A percentile compares a stretch with the other conserved stretches of the same genome.
Conservation (phyloP, 2,329 filamentous ascomycete genomes). For the Penicillium brevicompactum region DNA sequence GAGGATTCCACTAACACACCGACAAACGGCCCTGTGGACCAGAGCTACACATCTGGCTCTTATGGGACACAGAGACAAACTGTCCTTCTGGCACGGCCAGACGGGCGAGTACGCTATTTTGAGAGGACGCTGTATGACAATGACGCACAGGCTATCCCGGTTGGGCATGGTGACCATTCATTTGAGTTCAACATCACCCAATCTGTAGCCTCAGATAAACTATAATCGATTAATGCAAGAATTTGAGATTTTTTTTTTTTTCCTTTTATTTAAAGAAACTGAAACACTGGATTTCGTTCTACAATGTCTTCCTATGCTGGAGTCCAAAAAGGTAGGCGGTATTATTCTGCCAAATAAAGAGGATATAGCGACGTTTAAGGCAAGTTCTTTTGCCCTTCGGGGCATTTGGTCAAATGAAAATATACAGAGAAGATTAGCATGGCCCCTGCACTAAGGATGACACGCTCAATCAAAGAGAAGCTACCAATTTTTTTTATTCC, state of each 20-base stretch:
- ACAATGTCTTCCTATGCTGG: not conserved
- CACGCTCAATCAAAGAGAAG: constrained; percentile 82
- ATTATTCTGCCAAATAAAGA: not conserved
- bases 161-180: constrained; percentile 50
- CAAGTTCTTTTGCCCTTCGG: constrained; percentile 38
- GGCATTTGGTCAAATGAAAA: constrained; percentile 67
- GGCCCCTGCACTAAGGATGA: constrained; percentile 91
- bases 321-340: not conserved
- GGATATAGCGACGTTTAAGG: constrained; percentile 27
- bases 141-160: constrained; percentile 50
- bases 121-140: constrained; percentile 64
- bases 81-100: constrained; percentile 57
- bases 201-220: not conserved
- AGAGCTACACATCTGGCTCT: constrained; percentile 47
- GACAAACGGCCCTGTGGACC: constrained; percentile 27
- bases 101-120: constrained; percentile 62
- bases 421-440: constrained; percentile 81
- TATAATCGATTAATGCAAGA: not conserved
- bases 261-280: not conserved
- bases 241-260: no score
- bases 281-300: not conserved
- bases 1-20: constrained; percentile 22
- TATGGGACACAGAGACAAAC: constrained; percentile 70
- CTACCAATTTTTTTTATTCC: constrained; percentile 68
- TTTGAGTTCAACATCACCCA: constrained; percentile 37